Evolutionary conservation across 306 rosid genomes (phyloP).

Genomic region (Astragalus membranaceus): DNA sequence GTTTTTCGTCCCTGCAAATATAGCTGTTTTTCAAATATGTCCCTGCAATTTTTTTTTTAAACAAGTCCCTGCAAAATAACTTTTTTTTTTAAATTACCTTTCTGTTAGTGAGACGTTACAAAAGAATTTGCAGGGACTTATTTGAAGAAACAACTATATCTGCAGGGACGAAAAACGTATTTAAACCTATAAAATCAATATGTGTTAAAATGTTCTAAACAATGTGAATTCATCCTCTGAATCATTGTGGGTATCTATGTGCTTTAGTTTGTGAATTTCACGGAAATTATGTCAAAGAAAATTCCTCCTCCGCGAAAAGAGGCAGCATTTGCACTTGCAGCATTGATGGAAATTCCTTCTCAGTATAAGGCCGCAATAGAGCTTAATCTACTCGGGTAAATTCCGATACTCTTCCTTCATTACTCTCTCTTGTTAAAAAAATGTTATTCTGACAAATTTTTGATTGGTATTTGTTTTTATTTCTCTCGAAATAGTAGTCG

Average conservation of each 20-base stretch:
- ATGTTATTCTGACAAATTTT: background rate
- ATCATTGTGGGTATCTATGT: background rate
- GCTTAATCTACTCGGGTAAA: conserved; percentile 69
- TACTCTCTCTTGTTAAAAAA: background rate
- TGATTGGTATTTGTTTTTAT: conserved; percentile 20
- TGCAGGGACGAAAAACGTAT: no score
- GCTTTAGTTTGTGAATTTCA: conserved; percentile 80
- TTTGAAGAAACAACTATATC: no score
- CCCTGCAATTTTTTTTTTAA: no score
- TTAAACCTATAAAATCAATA: no score
- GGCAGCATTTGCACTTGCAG: conserved; percentile 88
- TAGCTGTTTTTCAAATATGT: no score
- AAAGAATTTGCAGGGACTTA: no score
- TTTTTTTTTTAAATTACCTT: no score
- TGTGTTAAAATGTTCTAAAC: background rate
- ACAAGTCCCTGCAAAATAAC: no score
- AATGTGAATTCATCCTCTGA: conserved; percentile 8
- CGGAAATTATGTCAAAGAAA: conserved; percentile 79
- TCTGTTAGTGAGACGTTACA: no score
- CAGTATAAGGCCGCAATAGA: conserved; percentile 94
- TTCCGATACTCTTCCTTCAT: conserved; percentile 2
- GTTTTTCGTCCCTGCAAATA: no score
- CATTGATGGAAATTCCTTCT: conserved; percentile 96
- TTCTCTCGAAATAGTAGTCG: conserved; percentile 32
- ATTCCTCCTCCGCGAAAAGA: conserved; percentile 59